Evolutionary conservation across 345 rosid genomes (phyloP), one percentile per base, ranked within the genome.

Genomic region (Turnera subulata): DNA sequence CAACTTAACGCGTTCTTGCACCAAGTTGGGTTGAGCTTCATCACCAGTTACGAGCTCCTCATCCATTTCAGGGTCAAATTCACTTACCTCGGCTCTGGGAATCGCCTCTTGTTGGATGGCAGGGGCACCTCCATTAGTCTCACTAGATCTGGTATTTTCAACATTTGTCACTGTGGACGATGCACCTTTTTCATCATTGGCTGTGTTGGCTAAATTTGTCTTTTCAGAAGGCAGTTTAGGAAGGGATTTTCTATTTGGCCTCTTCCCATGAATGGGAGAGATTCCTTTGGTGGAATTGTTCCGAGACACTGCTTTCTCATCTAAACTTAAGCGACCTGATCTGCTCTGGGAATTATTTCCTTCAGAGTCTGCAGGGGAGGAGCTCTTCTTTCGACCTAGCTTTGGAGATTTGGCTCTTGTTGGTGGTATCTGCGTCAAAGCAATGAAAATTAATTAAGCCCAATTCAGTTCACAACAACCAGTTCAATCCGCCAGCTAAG

Each of bases 391-490:
- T 55, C 99, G 64, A 39, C 99, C 99, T 20, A 94, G 88, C 69
- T 90, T 94, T 13, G 99, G 99, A 74, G 99, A 94, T 79, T 86
- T 94, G 17, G 99, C 80, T 73, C 97, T 82, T 43, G 99, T 94
- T 48, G 95, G 56, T 15, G 97, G 99, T 76, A 94, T 81, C 99
- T 94, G 75, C 56, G 33, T 40, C 38, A 26, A 38, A 62, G 26
- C 22, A 64, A n/a, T 11, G 45, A 6, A 33, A 29, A 43, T 18
- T 16, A 62, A 12, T 33, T 17, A 42, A 64, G 19, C 2, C 20
- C 7, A 57, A 48, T 49, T 17, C 25, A n/a, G 6, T 4, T 17
- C 32, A 6, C 33, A 35, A 35, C 10, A 35, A 22, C 33, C 16
- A 7, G 23, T 38, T 21, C 22, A 12, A 48, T 11, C 8, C 0